A percentile compares a stretch with the other conserved stretches of the same genome.
Evolutionary conservation across 1,139 yeast species (phyloP).

Genomic region (Saccharomyces hybrid): DNA sequence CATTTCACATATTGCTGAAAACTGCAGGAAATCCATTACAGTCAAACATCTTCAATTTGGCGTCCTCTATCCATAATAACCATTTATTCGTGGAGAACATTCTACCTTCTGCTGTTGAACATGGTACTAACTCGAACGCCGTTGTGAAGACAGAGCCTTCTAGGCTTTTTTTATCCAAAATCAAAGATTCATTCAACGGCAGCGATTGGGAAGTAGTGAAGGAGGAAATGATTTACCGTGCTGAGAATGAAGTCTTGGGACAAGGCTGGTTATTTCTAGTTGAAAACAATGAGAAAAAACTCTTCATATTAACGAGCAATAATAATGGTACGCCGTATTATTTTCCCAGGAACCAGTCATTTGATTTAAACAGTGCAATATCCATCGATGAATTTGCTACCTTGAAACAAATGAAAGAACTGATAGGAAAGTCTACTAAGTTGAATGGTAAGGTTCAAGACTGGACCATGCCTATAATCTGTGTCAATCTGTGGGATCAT

Average conservation of each 20-base stretch:
- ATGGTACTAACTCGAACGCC: slow-evolving; percentile 17
- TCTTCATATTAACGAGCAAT: slow-evolving; percentile 57
- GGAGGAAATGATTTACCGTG: slow-evolving; percentile 35
- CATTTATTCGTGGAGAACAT: slow-evolving; percentile 80
- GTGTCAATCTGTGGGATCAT: slow-evolving; percentile 80
- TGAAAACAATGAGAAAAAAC: slow-evolving; percentile 60
- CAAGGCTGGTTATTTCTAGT: slow-evolving; percentile 86
- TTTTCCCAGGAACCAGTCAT: slow-evolving; percentile 62
- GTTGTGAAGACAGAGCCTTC: slow-evolving; percentile 38
- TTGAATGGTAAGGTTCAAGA: slow-evolving; percentile 42
- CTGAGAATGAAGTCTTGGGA: slow-evolving; percentile 46
- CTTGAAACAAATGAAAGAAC: slow-evolving; percentile 41
- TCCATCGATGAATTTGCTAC: slow-evolving; percentile 45
- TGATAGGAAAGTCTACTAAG: slow-evolving; percentile 28
- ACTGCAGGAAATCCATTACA: slow-evolving; percentile 64
- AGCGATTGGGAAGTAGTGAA: slow-evolving; percentile 28
- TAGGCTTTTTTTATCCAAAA: slow-evolving; percentile 32
- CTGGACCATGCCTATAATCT: slow-evolving; percentile 70
- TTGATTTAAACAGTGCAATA: slow-evolving; percentile 63
- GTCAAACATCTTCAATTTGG: slow-evolving; percentile 72
- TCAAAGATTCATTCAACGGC: slow-evolving; percentile 22
- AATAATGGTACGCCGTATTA: slow-evolving; percentile 90
- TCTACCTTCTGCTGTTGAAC: slow-evolving; percentile 13
- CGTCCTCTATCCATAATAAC: slow-evolving; percentile 89
- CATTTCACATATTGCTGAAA: slow-evolving; percentile 67